A percentile compares a stretch with the other conserved stretches of the same genome.
phyloP scores from a whole-genome alignment of 768 basidiomycete genomes.

The Auricularia auricula-judae region DNA sequence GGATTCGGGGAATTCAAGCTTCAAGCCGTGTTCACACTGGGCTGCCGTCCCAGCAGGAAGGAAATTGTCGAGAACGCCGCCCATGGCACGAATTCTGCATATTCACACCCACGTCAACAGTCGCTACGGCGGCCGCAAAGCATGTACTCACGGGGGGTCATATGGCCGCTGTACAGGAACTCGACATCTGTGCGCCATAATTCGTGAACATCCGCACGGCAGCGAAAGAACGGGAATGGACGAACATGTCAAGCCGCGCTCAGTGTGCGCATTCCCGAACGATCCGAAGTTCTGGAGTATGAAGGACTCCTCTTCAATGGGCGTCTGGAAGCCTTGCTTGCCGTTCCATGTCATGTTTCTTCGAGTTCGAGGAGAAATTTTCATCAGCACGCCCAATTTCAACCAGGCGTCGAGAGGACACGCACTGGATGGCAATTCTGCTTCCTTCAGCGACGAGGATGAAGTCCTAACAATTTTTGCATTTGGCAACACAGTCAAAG shows the following conservation, averaged over 20 bases:
- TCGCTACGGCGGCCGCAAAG: not conserved
- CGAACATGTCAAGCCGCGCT: slow-evolving; percentile 24
- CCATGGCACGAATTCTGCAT: slow-evolving; percentile 38
- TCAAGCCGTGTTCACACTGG: slow-evolving; percentile 9
- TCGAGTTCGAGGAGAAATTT: too few relatives aligned
- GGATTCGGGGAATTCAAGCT: too few relatives aligned
- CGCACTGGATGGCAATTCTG: slow-evolving; percentile 26
- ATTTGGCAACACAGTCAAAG: not conserved
- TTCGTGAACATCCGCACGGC: not conserved
- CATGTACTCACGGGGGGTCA: slow-evolving; percentile 39
- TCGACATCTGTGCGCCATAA: slow-evolving; percentile 32
- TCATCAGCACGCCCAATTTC: too few relatives aligned
- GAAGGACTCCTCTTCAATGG: slow-evolving; percentile 23
- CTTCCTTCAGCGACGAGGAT: slow-evolving; percentile 26
- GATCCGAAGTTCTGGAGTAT: slow-evolving; percentile 20
- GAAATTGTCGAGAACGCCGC: slow-evolving; percentile 30
- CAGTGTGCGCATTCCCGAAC: slow-evolving; percentile 22
- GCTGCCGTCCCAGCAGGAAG: slow-evolving; percentile 35
- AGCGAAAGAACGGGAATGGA: not conserved
- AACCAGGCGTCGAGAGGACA: not conserved
- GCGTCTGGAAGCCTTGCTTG: slow-evolving; percentile 24
- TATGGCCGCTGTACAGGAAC: slow-evolving; percentile 47
- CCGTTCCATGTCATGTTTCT: slow-evolving; percentile 28
- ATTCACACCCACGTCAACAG: not conserved
- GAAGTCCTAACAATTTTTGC: slow-evolving; percentile 17